A percentile compares a stretch with the other conserved stretches of the same genome.
These are phyloP conservation scores for Calonectria multiphialidica DNA, from an alignment of 2,329 filamentous ascomycete species.

Conservation along the genomic window DNA sequence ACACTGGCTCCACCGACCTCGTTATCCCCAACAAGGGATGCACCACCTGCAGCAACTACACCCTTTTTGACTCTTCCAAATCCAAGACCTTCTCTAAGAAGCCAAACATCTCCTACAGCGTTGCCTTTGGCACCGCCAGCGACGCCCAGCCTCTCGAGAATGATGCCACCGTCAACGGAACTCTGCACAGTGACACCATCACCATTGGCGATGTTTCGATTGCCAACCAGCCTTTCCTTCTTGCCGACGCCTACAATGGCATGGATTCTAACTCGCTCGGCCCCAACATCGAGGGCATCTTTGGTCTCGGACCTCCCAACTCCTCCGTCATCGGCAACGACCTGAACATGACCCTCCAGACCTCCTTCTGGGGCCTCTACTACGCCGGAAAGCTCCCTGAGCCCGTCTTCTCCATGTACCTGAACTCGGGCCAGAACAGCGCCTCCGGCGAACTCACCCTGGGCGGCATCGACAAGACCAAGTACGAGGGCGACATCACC, in stretches of 20 bases:
- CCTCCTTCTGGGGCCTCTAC: constrained; percentile 47
- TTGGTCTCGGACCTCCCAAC: constrained; percentile 43
- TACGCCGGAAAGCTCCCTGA: constrained; percentile 38
- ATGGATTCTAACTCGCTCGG: constrained; percentile 39
- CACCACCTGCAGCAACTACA: constrained; percentile 40
- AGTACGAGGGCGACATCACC: constrained; percentile 44
- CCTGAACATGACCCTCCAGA: constrained; percentile 15
- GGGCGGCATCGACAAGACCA: constrained; percentile 46
- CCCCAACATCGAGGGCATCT: constrained; percentile 45
- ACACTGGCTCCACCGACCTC: constrained; percentile 46
- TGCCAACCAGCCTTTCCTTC: constrained; percentile 44
- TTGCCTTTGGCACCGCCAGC: constrained; percentile 44
- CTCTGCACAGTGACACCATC: constrained; percentile 45
- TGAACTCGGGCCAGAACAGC: constrained; percentile 31
- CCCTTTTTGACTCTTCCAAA: constrained; percentile 41
- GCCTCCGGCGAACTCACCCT: constrained; percentile 46
- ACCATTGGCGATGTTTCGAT: constrained; percentile 39
- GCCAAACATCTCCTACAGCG: constrained; percentile 29
- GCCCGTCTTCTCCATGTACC: constrained; percentile 46
- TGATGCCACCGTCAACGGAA: constrained; percentile 40
- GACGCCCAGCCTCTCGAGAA: constrained; percentile 42
- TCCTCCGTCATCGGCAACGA: constrained; percentile 24
- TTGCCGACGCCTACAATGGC: constrained; percentile 45
- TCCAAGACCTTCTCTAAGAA: constrained; percentile 45
- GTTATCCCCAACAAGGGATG: constrained; percentile 46